These are phyloP conservation scores for Debaryomyces maramus DNA, from an alignment of 805 yeast species.

Conservation along the genomic window DNA sequence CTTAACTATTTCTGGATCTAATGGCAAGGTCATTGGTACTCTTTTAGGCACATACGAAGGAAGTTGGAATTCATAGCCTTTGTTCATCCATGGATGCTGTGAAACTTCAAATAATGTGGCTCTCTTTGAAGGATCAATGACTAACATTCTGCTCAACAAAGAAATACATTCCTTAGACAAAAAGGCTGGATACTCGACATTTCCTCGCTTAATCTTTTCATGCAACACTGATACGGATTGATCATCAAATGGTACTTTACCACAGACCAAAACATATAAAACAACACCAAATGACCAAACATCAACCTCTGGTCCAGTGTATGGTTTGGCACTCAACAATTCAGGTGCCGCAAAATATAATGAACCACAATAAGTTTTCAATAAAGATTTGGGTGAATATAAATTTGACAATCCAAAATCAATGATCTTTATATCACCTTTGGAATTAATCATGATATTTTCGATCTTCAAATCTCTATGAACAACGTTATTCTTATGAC, in stretches of 20 bases:
- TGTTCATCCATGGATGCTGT: conserved; percentile 92
- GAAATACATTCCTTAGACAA: conserved; percentile 79
- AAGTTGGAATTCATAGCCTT: conserved; percentile 77
- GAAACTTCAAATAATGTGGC: conserved; percentile 78
- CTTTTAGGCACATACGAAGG: conserved; percentile 75
- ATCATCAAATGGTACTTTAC: conserved; percentile 97
- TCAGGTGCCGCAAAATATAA: conserved; percentile 99
- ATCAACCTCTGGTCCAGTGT: conserved; percentile 95
- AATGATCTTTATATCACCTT: conserved; percentile 92
- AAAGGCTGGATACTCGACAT: conserved; percentile 86
- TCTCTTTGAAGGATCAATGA: conserved; percentile 82
- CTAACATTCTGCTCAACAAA: conserved; percentile 82
- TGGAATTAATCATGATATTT: conserved; percentile 88
- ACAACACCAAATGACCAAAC: conserved; percentile 99
- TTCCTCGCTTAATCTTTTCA: conserved; percentile 89
- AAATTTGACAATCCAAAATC: conserved; percentile 95
- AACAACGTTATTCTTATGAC: conserved; percentile 92
- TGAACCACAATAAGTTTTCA: conserved; percentile 96
- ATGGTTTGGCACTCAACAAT: conserved; percentile 85
- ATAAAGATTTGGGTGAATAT: conserved; percentile 65
- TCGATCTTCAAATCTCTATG: conserved; percentile 97
- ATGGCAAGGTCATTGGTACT: conserved; percentile 68
- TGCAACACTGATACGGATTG: conserved; percentile 89
- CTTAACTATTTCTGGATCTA: conserved; percentile 63
- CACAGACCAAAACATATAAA: conserved; percentile 90